Evolutionary conservation across 2,329 filamentous ascomycete genomes (phyloP), one percentile per base, ranked within the genome.

Genomic region (Pseudopyrenochaeta lycopersici): DNA sequence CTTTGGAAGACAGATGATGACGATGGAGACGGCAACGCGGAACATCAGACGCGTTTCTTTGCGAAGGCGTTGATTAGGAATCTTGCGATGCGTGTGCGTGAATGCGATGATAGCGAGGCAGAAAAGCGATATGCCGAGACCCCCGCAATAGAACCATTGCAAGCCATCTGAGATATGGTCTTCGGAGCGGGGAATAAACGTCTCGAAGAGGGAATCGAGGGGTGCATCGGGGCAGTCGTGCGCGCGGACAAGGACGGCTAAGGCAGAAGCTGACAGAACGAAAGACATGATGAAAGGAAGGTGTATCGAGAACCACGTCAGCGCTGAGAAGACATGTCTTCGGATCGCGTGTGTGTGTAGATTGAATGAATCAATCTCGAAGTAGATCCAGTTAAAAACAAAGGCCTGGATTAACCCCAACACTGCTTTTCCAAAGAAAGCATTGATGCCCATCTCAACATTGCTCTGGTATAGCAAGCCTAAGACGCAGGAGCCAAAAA

Each of bases 101-200:
- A 81, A 64, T 1, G 84, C 81, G 43, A 88, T 87, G 46, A 83
- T 58, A 27, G 75, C 73, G 81, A 87, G 87, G 61, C 75, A 80
- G 10, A 81, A 66, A 4, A 88, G 72, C 0, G 84, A 79, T 12
- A 85, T 73, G 20, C 82, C 84, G 2, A 88, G 77, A 1, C 87
- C 86, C n/a, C 78, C 80, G 68, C 85, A 88, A 70, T 88, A 89
- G 71, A 85, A 88, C 78, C 85, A 87, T 12, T 85, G 80, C 15
- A 88, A 77, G 2, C 84, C 85, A 7, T 71, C 54, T 5, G 76
- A 66, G n/a, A 88, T 74, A n/a, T 84, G 75, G 0, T 73, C 71
- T 49, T 83, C 81, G 1, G 83, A 82, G 40, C 79, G 78, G 1
- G 73, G 71, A 17, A 77, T 72, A 64, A 86, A 88, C 12, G 76